Evolutionary conservation across 441 rosid species (phyloP).

Genomic region (Populus hybrid): DNA sequence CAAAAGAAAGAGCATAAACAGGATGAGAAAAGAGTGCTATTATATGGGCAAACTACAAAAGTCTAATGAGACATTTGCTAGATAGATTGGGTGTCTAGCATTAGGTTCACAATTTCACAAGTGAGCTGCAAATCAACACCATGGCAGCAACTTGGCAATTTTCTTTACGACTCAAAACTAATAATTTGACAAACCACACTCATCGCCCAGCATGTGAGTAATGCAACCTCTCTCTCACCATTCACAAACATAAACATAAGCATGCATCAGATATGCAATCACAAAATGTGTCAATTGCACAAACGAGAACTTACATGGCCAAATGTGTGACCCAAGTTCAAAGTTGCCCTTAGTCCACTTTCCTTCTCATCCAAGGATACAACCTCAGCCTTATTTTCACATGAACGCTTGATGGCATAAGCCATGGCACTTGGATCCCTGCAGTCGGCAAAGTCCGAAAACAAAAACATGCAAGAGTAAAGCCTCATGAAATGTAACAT

Average conservation of each 20-base stretch:
- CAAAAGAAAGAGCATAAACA: not conserved
- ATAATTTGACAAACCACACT: not conserved
- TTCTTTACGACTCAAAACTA: not conserved
- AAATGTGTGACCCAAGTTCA: conserved; percentile 96
- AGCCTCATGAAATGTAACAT: not conserved
- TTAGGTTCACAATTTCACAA: not conserved
- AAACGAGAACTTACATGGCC: conserved; percentile 72
- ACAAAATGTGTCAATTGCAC: not conserved
- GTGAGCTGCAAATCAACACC: not conserved
- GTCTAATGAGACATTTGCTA: not conserved
- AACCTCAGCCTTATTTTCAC: conserved; percentile 97
- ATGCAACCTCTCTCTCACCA: not conserved
- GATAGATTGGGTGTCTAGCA: not conserved
- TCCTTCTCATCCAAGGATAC: conserved; percentile 98
- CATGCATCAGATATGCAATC: not conserved
- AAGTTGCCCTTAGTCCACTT: conserved; percentile 84
- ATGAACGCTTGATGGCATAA: conserved; percentile 91
- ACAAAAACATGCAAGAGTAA: not conserved
- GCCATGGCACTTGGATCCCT: conserved; percentile 90
- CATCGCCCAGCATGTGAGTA: not conserved
- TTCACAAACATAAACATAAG: not conserved
- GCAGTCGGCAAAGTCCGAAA: conserved; percentile 16
- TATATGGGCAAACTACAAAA: not conserved
- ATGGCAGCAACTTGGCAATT: not conserved
- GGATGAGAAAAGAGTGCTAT: not conserved